Evolutionary conservation across 192 early-diverging fungal species (phyloP).

Genomic region (Backusella sp.): DNA sequence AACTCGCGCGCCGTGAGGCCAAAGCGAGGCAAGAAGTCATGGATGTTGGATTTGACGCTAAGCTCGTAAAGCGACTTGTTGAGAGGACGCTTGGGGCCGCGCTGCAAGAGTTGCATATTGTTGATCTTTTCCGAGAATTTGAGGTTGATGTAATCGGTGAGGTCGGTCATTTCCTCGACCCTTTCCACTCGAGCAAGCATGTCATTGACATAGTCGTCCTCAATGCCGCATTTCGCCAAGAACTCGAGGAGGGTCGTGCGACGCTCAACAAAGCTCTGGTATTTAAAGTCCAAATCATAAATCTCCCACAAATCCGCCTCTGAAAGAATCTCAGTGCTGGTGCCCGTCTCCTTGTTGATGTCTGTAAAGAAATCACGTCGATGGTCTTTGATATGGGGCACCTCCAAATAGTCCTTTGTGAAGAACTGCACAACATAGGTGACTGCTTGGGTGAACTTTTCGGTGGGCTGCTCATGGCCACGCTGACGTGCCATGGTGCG

Average conservation of each 20-base stretch:
- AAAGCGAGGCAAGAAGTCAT: constrained; percentile 29
- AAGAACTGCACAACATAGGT: constrained; percentile 66
- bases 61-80: constrained; percentile 37
- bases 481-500: constrained; percentile 11
- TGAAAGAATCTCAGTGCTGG: constrained; percentile 57
- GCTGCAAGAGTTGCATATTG: constrained; percentile 24
- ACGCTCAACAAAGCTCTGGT: constrained; percentile 66
- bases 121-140: constrained; percentile 47
- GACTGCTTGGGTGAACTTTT: constrained; percentile 22
- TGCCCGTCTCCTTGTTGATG: constrained; percentile 31
- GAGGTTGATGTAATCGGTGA: constrained; percentile 63
- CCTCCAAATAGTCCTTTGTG: constrained; percentile 79
- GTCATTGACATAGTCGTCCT: constrained; percentile 49
- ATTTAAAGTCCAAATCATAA: constrained; percentile 81
- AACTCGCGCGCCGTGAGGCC: constrained; percentile 60
- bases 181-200: constrained; percentile 46
- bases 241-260: constrained; percentile 52
- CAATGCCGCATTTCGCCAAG: constrained; percentile 44
- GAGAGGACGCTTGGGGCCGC: constrained; percentile 38
- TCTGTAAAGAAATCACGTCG: constrained; percentile 83
- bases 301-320: constrained; percentile 85
- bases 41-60: constrained; percentile 19
- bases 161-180: constrained; percentile 64
- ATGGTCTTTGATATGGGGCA: constrained; percentile 88
- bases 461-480: constrained; percentile 23